Percentiles rank a stretch among this genome's conserved stretches.
These are phyloP conservation scores for Ceratocystis huliohia DNA, from an alignment of 2,329 filamentous ascomycete genomes.

Conservation along the genomic window DNA sequence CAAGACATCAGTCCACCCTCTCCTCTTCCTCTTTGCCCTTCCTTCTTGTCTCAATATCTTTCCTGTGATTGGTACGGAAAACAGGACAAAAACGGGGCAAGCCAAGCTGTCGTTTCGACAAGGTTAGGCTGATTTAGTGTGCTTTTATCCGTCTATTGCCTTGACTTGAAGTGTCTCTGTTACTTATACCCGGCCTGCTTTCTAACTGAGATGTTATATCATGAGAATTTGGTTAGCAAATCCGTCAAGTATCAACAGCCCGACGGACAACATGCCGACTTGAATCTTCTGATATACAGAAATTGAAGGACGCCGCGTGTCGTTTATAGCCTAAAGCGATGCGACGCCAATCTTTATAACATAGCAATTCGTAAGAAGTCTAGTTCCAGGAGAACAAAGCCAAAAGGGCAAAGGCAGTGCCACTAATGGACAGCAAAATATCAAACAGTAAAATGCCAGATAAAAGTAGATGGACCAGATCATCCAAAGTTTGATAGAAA, in stretches of 20 bases:
- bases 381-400: constrained; percentile 1
- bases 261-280: too few species aligned
- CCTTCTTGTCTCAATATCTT: not conserved
- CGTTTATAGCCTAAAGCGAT: not conserved
- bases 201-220: too few species aligned
- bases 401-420: not conserved
- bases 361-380: not conserved
- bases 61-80: not conserved
- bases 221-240: too few species aligned
- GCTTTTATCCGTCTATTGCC: too few species aligned
- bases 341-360: not conserved
- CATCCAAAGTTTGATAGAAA: not conserved
- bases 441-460: too few species aligned
- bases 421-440: not conserved
- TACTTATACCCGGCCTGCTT: too few species aligned
- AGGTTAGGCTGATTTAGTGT: too few species aligned
- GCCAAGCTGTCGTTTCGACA: too few species aligned
- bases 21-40: too few species aligned
- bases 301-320: not conserved
- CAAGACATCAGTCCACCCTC: too few species aligned
- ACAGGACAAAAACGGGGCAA: not conserved
- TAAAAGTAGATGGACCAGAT: not conserved
- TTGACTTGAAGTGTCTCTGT: too few species aligned
- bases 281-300: not conserved
- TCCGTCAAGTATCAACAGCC: too few species aligned